These are phyloP conservation scores for Monocercomonoides exilis DNA, from an alignment of 78 protist genomes.

Conservation along the genomic window DNA sequence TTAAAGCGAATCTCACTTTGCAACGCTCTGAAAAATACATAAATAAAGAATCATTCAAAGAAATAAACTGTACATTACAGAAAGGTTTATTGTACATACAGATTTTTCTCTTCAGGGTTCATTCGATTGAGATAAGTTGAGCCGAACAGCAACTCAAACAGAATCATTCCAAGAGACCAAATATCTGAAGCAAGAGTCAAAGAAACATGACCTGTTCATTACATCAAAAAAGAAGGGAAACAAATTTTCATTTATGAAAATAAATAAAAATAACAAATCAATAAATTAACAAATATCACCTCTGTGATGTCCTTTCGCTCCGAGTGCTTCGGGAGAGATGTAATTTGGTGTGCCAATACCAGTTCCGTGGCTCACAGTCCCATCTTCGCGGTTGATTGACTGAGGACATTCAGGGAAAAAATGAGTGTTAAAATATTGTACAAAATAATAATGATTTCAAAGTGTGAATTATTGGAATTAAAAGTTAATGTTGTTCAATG, in stretches of 20 bases:
- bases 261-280: too few relatives aligned
- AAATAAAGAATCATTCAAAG: too few relatives aligned
- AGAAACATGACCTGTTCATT: neutral
- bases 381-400: constrained; percentile 21
- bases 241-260: neutral
- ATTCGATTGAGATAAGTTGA: neutral
- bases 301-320: neutral
- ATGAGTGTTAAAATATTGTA: neutral
- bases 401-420: neutral
- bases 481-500: neutral
- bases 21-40: too few relatives aligned
- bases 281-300: neutral
- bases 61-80: too few relatives aligned
- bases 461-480: constrained; percentile 19
- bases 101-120: too few relatives aligned
- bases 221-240: neutral
- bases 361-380: constrained; percentile 67
- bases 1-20: too few relatives aligned
- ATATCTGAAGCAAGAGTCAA: constrained; percentile 11
- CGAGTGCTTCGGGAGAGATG: constrained; percentile 87
- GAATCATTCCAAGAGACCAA: constrained; percentile 22
- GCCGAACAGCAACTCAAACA: neutral
- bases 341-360: constrained; percentile 89
- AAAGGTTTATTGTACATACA: too few relatives aligned
- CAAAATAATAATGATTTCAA: constrained; percentile 16